Evolutionary conservation across 495 filamentous ascomycete genomes (phyloP).

Genomic region (Aspergillus hancockii): DNA sequence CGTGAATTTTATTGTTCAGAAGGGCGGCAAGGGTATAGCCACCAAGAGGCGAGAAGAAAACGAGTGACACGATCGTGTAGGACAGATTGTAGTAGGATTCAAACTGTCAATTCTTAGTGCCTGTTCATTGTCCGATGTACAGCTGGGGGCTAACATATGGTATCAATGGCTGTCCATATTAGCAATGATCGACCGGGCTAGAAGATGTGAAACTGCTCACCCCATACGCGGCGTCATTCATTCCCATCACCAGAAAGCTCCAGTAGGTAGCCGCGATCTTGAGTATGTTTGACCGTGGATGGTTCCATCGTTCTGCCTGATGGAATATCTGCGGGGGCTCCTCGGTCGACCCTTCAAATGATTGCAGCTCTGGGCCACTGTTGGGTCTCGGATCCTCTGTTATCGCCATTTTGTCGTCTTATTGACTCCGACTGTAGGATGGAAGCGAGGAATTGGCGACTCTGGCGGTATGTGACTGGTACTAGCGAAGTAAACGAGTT

Average conservation of each 20-base stretch:
- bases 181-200: slow-evolving; percentile 1
- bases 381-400: not conserved
- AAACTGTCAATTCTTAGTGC: slow-evolving; percentile 38
- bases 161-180: slow-evolving; percentile 57
- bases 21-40: slow-evolving; percentile 60
- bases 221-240: slow-evolving; percentile 80
- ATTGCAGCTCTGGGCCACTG: not conserved
- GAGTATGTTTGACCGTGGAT: slow-evolving; percentile 62
- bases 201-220: slow-evolving; percentile 45
- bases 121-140: not conserved
- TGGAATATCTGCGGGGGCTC: not conserved
- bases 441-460: too few species aligned
- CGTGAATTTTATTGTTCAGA: slow-evolving; percentile 59
- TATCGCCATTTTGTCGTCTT: not conserved
- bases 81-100: slow-evolving; percentile 59
- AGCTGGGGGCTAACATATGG: slow-evolving; percentile 42
- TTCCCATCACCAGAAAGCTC: slow-evolving; percentile 75
- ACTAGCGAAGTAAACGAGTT: too few species aligned
- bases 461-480: too few species aligned
- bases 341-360: not conserved
- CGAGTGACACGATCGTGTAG: slow-evolving; percentile 61
- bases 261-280: slow-evolving; percentile 68
- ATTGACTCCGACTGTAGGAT: too few species aligned
- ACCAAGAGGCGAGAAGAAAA: slow-evolving; percentile 62
- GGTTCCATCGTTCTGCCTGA: slow-evolving; percentile 60